Evolutionary conservation across 306 rosid species (phyloP).

Genomic region (Heteromeles arbutifolia): DNA sequence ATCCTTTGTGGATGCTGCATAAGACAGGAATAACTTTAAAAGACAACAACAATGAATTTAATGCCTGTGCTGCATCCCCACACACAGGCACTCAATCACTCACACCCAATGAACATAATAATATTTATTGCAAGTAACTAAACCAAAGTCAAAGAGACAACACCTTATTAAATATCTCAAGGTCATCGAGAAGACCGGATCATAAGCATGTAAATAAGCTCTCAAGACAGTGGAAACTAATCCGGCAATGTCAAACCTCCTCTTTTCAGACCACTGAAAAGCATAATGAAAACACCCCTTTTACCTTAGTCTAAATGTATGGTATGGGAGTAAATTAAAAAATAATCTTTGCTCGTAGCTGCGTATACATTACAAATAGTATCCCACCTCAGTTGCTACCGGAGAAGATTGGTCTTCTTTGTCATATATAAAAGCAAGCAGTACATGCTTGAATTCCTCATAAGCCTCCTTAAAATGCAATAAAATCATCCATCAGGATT

Average conservation of each 20-base stretch:
- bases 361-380: background rate
- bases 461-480: slow-evolving; percentile 86
- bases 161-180: slow-evolving; percentile 95
- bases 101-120: background rate
- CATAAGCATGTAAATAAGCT: slow-evolving; percentile 95
- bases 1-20: slow-evolving; percentile 79
- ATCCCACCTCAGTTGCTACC: slow-evolving; percentile 72
- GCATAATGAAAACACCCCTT: background rate
- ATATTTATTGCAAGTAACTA: background rate
- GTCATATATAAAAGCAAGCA: slow-evolving; percentile 90
- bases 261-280: slow-evolving; percentile 87
- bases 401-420: slow-evolving; percentile 81
- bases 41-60: background rate
- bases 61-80: background rate
- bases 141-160: slow-evolving; percentile 5
- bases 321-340: background rate
- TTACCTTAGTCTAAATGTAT: background rate
- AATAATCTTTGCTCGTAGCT: background rate
- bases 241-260: slow-evolving; percentile 85
- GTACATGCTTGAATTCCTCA: slow-evolving; percentile 96
- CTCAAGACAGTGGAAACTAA: slow-evolving; percentile 77
- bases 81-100: background rate
- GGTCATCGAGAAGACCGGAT: slow-evolving; percentile 87
- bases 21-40: background rate
- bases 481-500: slow-evolving; percentile 36